phyloP scores from a whole-genome alignment of 371 early-diverging fungal genomes.

The Mucor lusitanicus region DNA sequence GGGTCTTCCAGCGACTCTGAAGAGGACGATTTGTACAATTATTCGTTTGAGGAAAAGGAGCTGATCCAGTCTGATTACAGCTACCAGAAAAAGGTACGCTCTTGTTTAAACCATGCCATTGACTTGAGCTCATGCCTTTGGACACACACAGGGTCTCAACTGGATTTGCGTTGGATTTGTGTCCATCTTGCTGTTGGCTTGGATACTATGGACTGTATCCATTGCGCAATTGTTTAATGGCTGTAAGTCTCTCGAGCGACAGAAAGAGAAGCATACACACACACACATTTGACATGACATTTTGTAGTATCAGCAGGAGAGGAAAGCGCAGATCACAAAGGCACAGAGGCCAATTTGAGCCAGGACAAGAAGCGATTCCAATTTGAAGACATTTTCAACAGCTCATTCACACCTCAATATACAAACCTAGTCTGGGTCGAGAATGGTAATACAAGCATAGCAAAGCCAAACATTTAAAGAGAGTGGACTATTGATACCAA shows the following conservation, averaged over 20 bases:
- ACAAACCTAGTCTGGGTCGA: constrained; percentile 55
- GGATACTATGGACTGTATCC: constrained; percentile 33
- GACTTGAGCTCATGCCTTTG: not conserved
- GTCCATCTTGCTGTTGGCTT: constrained; percentile 19
- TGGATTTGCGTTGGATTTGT: constrained; percentile 27
- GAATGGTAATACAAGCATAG: constrained; percentile 34
- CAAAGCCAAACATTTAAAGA: not conserved
- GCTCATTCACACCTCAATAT: constrained; percentile 44
- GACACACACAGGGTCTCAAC: constrained; percentile 12
- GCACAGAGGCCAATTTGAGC: not conserved
- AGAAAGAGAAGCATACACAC: not conserved
- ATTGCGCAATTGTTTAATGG: constrained; percentile 17
- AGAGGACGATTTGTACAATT: not conserved
- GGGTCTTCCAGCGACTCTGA: not conserved
- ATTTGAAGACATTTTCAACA: constrained; percentile 54
- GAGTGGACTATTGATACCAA: not conserved
- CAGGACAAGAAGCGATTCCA: constrained; percentile 22
- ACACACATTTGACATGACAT: not conserved
- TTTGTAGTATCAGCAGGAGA: not conserved
- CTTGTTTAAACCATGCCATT: not conserved
- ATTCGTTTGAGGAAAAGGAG: not conserved
- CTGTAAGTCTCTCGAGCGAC: constrained; percentile 6
- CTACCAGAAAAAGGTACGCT: constrained; percentile 11
- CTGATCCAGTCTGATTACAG: not conserved
- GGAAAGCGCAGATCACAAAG: not conserved